phyloP scores from a whole-genome alignment of 352 stramenopile genomes.

The Thalassiosira livingstoniorum region DNA sequence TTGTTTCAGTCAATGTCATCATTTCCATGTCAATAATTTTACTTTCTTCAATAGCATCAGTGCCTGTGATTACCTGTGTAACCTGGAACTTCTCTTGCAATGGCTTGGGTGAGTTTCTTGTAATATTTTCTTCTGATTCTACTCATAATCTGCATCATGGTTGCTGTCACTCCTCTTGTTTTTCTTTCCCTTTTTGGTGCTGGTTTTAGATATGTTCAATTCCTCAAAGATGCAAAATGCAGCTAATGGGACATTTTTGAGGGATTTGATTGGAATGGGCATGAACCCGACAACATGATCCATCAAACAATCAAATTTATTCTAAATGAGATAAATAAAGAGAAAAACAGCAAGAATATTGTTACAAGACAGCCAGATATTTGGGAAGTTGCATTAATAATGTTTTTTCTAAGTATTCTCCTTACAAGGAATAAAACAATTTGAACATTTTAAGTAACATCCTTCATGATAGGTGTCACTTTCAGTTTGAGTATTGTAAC shows the following conservation, averaged over 20 bases:
- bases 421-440: neutral
- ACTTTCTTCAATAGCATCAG: constrained; percentile 12
- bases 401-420: constrained; percentile 6
- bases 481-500: constrained; percentile 25
- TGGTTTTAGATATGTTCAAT: constrained; percentile 8
- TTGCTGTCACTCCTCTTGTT: neutral
- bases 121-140: neutral
- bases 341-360: constrained; percentile 16
- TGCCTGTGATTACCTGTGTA: neutral
- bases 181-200: too few species aligned
- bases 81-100: constrained; percentile 3
- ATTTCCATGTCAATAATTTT: constrained; percentile 3
- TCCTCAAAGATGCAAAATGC: constrained; percentile 20
- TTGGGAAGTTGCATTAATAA: constrained; percentile 20
- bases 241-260: constrained; percentile 16
- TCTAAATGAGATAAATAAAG: constrained; percentile 17
- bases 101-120: neutral
- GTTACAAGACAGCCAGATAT: constrained; percentile 22
- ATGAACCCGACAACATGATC: constrained; percentile 14
- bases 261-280: constrained; percentile 26
- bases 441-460: constrained; percentile 20
- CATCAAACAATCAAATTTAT: neutral
- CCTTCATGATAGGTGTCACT: constrained; percentile 40
- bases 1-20: too few species aligned
- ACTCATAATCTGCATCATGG: neutral